phyloP scores from a whole-genome alignment of 345 rosid genomes.

The Gossypium turneri region DNA sequence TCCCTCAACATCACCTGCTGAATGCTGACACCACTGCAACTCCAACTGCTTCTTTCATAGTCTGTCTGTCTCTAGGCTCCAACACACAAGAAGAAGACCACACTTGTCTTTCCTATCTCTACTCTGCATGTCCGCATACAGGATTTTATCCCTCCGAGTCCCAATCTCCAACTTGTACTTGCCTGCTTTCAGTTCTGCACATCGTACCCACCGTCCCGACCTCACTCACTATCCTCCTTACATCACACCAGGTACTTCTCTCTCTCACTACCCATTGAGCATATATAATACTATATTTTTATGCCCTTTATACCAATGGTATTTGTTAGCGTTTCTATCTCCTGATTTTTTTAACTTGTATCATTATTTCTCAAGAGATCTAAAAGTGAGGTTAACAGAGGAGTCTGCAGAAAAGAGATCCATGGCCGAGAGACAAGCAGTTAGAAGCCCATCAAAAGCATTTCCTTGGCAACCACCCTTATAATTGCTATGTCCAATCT shows the following conservation, averaged over 20 bases:
- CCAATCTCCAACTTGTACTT: background rate
- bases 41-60: background rate
- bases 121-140: too few species aligned
- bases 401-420: background rate
- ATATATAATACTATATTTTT: background rate
- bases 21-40: background rate
- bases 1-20: background rate
- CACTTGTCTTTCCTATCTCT: too few species aligned
- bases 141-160: too few species aligned
- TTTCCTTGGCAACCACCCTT: conserved; percentile 7
- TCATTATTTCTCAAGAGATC: conserved; percentile 18
- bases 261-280: background rate
- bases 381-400: background rate
- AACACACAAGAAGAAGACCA: too few species aligned
- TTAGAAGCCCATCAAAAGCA: background rate
- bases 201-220: conserved; percentile 29
- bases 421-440: background rate
- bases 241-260: background rate
- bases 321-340: background rate
- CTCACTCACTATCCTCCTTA: background rate
- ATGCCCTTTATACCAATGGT: background rate
- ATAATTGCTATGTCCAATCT: background rate
- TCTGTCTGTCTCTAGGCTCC: background rate
- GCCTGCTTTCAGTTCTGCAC: conserved; percentile 23
- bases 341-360: background rate